Evolutionary conservation across 768 basidiomycete species (phyloP).

Genomic region (Leccinum boreale): DNA sequence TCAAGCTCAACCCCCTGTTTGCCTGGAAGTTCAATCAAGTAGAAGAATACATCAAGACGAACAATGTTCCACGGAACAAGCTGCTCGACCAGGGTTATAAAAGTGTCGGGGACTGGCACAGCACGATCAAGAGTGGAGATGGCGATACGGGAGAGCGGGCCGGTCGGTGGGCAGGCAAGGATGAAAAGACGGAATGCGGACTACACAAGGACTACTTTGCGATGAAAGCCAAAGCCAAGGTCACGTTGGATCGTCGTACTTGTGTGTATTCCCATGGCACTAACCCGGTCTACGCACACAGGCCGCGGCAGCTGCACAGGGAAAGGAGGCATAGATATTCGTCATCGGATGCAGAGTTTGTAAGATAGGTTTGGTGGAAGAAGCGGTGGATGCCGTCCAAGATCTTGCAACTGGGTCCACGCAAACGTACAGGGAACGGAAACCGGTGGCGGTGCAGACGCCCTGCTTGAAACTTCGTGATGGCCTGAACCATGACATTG

Average conservation of each 20-base stretch:
- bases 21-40: conserved; percentile 84
- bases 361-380: not conserved
- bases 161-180: conserved; percentile 87
- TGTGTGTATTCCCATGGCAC: not conserved
- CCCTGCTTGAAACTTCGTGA: no score
- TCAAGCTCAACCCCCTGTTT: conserved; percentile 94
- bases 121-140: conserved; percentile 66
- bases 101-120: conserved; percentile 98
- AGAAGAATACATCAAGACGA: conserved; percentile 76
- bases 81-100: conserved; percentile 90
- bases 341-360: not conserved
- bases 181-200: conserved; percentile 91
- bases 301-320: not conserved
- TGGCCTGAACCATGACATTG: no score
- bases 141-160: conserved; percentile 72
- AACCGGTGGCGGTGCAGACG: no score
- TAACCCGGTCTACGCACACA: not conserved
- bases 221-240: conserved; percentile 58
- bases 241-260: not conserved
- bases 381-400: no score
- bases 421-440: no score
- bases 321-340: not conserved
- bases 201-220: conserved; percentile 88
- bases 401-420: no score
- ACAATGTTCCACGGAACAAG: conserved; percentile 85